Evolutionary conservation across 2,329 filamentous ascomycete species (phyloP).

Genomic region (Neofusicoccum ribis): DNA sequence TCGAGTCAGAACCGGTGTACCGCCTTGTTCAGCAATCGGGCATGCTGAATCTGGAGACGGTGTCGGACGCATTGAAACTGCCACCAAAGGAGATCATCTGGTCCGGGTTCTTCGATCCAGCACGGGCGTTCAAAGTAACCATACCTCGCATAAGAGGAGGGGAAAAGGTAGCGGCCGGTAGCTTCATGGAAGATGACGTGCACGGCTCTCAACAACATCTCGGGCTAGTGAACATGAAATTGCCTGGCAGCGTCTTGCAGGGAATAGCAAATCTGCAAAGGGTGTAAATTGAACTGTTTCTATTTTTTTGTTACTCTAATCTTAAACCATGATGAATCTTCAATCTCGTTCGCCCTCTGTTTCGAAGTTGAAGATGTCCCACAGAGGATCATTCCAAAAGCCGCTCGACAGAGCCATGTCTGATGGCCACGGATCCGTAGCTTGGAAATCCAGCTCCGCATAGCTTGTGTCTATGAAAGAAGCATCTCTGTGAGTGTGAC

Average conservation of each 20-base stretch:
- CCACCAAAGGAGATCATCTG: background rate
- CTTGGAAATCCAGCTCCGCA: no score
- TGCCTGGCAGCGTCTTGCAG: background rate
- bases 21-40: background rate
- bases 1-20: slow-evolving; percentile 27
- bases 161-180: background rate
- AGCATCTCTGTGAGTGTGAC: no score
- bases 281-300: background rate
- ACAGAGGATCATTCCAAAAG: no score
- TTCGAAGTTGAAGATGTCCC: no score
- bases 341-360: no score
- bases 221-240: background rate
- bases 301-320: no score
- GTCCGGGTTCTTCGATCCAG: background rate
- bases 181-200: background rate
- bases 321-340: no score
- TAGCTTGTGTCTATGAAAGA: no score
- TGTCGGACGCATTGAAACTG: background rate
- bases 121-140: background rate
- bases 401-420: no score
- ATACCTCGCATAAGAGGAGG: background rate
- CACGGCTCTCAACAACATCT: background rate
- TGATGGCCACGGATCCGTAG: no score
- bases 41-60: background rate
- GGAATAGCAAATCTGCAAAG: background rate